Base-by-base conservation (phyloP, 148 eudicot genomes). In the Beta vulgaris region DNA sequence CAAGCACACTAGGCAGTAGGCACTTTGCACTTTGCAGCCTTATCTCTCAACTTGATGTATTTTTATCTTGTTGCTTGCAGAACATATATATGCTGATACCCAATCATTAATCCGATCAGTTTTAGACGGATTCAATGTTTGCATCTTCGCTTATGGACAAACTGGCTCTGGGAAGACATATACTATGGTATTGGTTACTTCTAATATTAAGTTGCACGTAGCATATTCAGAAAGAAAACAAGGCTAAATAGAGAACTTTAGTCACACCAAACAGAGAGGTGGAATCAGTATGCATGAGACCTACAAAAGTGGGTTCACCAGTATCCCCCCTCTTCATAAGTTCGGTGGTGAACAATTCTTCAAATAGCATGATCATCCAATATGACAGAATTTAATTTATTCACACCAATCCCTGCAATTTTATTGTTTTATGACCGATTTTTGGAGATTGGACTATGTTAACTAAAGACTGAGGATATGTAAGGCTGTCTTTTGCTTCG, bases 141-240 rank as follows among this genome's bases (percentile, higher is more conserved):
- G 98, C 74, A 95, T 95, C 73, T 95, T 95, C 80, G 98, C 98
- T 14, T 95, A 95, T 71, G 98, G 98, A 66, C 98, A 95, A 72
- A 95, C 98, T 35, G 98, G 98, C 65, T 95, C 98, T n/a, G 98
- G 98, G 67, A 95, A 95, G 81, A 95, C 98, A 25, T 95, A 89
- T 79, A 95, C 98, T 54, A 95, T 95, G 98, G 98, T 95, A 90
- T 19, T 42, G 19, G 16, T 28, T 15, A 26, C 2, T 31, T 51
- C 0, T 36, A 1, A 21, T 19, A 1, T 34, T 74, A 14, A 31
- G 12, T 31, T 34, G 25, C 25, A 51, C n/a, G 19, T 51, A 51
- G 26, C 9, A 51, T 9, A 19, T 51, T 43, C 0, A 4, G 9
- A 51, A n/a, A n/a, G n/a, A n/a, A n/a, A n/a, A n/a, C n/a, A n/a